These are phyloP conservation scores for Anthoceros angustus DNA, from an alignment of 225 moss, liverwort and hornwort genomes.

Conservation along the genomic window DNA sequence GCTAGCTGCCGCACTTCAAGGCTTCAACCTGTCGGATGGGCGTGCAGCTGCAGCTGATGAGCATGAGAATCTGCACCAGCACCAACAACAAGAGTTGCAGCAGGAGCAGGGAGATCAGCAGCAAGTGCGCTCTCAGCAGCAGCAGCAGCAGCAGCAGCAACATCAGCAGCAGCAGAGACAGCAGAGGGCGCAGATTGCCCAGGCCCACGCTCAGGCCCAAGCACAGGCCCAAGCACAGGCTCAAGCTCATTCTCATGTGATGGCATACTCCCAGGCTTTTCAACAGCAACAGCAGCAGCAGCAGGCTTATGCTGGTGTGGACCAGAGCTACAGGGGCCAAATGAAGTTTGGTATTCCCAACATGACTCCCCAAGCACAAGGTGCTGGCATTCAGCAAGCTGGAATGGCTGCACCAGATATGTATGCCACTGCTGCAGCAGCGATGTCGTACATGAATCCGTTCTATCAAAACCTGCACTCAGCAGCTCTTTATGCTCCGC, in stretches of 20 bases:
- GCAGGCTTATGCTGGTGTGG: conserved; percentile 53
- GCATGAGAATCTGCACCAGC: conserved; percentile 23
- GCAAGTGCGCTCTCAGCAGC: conserved; percentile 24
- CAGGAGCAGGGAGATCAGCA: conserved; percentile 47
- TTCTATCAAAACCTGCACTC: conserved; percentile 68
- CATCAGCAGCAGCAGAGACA: conserved; percentile 54
- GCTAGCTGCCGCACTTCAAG: conserved; percentile 57
- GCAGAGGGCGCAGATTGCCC: conserved; percentile 35
- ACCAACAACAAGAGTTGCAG: conserved; percentile 19
- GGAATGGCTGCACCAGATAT: conserved; percentile 41
- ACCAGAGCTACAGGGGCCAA: conserved; percentile 59
- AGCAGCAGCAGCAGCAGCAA: conserved; percentile 17
- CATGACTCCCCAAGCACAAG: conserved; percentile 37
- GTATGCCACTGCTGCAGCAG: conserved; percentile 84
- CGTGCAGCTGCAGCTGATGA: conserved; percentile 31
- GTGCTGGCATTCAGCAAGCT: conserved; percentile 42
- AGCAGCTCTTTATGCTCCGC: conserved; percentile 56
- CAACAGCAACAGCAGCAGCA: conserved; percentile 52
- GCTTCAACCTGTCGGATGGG: conserved; percentile 53
- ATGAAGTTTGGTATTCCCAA: conserved; percentile 47
- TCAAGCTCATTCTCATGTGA: conserved; percentile 41
- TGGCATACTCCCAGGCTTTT: conserved; percentile 58
- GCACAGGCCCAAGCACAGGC: conserved; percentile 11
- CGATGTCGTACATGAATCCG: conserved; percentile 79
- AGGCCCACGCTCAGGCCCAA: conserved; percentile 36